A percentile compares a stretch with the other conserved stretches of the same genome.
phyloP scores from a whole-genome alignment of 352 stramenopile species.

The Phytophthora rubi region DNA sequence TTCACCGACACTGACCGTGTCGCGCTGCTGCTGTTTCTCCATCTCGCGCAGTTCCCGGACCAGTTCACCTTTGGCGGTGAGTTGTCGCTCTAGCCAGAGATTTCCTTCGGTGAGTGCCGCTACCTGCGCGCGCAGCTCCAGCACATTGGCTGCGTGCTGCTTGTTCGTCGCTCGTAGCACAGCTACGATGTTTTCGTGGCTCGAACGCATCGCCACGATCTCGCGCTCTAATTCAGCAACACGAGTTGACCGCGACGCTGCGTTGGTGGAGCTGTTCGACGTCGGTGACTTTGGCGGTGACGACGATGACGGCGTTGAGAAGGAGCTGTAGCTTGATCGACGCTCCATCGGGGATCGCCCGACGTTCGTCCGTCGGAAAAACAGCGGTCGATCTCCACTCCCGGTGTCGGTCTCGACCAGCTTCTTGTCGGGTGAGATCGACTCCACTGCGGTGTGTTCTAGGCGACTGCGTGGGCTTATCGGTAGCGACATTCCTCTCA shows the following conservation, averaged over 20 bases:
- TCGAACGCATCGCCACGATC: constrained; percentile 65
- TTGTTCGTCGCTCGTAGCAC: constrained; percentile 75
- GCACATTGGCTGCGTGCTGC: constrained; percentile 67
- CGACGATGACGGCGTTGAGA: constrained; percentile 19
- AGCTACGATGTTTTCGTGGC: constrained; percentile 75
- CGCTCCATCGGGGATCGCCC: constrained; percentile 39
- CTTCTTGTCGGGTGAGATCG: constrained; percentile 35
- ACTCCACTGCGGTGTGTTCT: constrained; percentile 42
- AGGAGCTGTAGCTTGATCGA: constrained; percentile 44
- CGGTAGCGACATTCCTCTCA: background rate
- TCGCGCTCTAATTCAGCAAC: constrained; percentile 68
- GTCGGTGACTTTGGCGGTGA: constrained; percentile 18
- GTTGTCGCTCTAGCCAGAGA: constrained; percentile 64
- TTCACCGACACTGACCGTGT: constrained; percentile 42
- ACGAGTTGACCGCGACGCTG: constrained; percentile 30
- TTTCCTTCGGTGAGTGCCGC: constrained; percentile 66
- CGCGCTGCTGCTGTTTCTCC: constrained; percentile 48
- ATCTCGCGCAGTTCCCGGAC: constrained; percentile 57
- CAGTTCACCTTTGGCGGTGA: constrained; percentile 63
- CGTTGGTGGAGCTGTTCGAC: constrained; percentile 11
- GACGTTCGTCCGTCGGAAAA: constrained; percentile 50
- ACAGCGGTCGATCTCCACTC: constrained; percentile 34
- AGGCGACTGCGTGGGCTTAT: constrained; percentile 18
- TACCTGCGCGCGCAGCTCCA: constrained; percentile 70
- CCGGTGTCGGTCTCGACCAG: constrained; percentile 4